Conservation (phyloP, 495 filamentous ascomycete genomes). For the Glonium stellatum region DNA sequence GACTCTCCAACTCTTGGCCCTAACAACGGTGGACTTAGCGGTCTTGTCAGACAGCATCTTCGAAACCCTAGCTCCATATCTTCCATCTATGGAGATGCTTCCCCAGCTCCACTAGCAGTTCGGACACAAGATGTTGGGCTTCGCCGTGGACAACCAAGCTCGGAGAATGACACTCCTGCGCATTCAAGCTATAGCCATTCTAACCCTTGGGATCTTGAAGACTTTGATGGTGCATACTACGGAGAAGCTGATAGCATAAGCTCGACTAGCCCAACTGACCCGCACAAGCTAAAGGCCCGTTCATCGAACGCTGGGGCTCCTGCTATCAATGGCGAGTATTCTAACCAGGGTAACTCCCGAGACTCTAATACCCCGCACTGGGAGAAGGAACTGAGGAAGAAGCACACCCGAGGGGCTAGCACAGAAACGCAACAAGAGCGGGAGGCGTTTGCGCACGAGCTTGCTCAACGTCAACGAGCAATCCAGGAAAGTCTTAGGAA, state of each 20-base stretch:
- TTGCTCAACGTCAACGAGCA: conserved; percentile 66
- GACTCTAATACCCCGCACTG: conserved; percentile 30
- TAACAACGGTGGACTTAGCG: conserved; percentile 59
- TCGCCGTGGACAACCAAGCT: conserved; percentile 17
- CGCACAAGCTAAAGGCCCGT: conserved; percentile 16
- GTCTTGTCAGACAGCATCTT: conserved; percentile 79
- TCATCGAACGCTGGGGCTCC: conserved; percentile 19
- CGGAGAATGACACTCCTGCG: conserved; percentile 35
- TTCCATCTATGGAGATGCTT: conserved; percentile 56
- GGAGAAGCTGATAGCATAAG: conserved; percentile 32
- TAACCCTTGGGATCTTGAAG: conserved; percentile 50
- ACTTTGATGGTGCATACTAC: conserved; percentile 42
- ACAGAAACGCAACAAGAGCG: conserved; percentile 58
- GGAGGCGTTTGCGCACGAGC: conserved; percentile 72
- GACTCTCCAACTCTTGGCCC: conserved; percentile 83
- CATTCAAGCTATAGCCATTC: conserved; percentile 37
- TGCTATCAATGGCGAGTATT: conserved; percentile 8
- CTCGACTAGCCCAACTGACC: conserved; percentile 27
- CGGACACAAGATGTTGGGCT: conserved; percentile 16
- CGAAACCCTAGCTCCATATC: conserved; percentile 75
- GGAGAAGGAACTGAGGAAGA: conserved; percentile 38
- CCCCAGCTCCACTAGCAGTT: conserved; percentile 16
- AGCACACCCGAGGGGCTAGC: conserved; percentile 49
- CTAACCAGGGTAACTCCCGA: background rate
- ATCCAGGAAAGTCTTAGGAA: conserved; percentile 76